Evolutionary conservation across 352 stramenopile species (phyloP), one percentile per base, ranked within the genome.

Genomic region (Phytophthora citricola): DNA sequence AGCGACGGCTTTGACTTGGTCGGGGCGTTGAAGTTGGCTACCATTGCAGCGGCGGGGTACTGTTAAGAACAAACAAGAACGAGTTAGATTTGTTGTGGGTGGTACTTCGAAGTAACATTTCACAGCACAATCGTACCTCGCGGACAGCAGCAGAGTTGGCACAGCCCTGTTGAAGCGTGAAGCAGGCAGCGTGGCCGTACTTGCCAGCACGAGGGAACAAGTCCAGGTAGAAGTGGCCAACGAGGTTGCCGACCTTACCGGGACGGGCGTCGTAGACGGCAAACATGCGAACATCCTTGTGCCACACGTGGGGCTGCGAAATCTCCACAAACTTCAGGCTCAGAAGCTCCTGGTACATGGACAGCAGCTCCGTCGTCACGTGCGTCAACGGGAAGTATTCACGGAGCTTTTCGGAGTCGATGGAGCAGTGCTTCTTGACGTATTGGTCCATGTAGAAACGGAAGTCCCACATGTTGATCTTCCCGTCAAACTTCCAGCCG

Each of bases 401-500:
- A 54, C 83, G 82, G n/a, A 97, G 74, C 56, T 90, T 85, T 62
- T 97, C 86, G 4, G 84, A 71, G 69, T 97, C 91, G 38, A 97
- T 94, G 38, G 85, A 87, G 69, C 85, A 95, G 71, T 96, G 70
- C 45, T 94, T 86, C 66, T 96, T 96, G 36, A 95, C 74, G 69
- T 89, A 90, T 50, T 90, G 75, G 64, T 95, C 88, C 72, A 89
- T 91, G 78, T 97, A 97, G 75, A 94, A 97, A 17, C 77, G 78
- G 49, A 92, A 93, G 75, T 97, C 91, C 86, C 88, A 97, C 70
- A 95, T 93, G 74, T 97, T 93, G 69, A 97, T 75, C 63, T 93
- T 91, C 46, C 85, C 88, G 61, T 95, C 87, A 57, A 91, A 92
- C 52, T 87, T 78, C 73, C 74, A 77, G 2, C 52, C 72, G 27